A percentile compares a stretch with the other conserved stretches of the same genome.
phyloP scores from a whole-genome alignment of 495 filamentous ascomycete genomes.

The Aspergillus indologenus region DNA sequence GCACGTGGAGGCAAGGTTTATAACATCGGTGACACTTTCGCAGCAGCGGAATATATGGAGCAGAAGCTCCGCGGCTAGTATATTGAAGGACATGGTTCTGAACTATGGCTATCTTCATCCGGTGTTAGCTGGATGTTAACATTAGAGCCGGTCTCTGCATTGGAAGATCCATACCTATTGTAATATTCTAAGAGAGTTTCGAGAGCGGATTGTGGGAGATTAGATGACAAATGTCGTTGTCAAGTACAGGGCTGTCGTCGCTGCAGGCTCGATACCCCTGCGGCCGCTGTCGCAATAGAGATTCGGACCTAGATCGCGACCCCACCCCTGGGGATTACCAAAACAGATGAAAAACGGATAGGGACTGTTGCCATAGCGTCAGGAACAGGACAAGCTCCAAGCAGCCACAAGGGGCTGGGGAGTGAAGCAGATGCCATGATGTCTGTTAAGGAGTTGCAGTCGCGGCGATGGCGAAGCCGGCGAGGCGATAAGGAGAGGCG shows the following conservation, averaged over 20 bases:
- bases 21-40: conserved; percentile 48
- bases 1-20: conserved; percentile 53
- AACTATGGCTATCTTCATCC: not conserved
- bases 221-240: conserved; percentile 7
- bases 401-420: conserved; percentile 31
- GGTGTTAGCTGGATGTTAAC: no score
- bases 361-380: conserved; percentile 17
- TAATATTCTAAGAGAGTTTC: not conserved
- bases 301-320: conserved; percentile 49
- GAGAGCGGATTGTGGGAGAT: not conserved
- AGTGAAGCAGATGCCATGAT: conserved; percentile 31
- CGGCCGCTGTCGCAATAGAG: conserved; percentile 24
- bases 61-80: conserved; percentile 60
- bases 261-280: conserved; percentile 29
- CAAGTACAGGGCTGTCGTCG: conserved; percentile 22
- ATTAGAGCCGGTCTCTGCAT: no score
- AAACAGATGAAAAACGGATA: conserved; percentile 34
- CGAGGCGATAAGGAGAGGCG: not conserved
- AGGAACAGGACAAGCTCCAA: conserved; percentile 17
- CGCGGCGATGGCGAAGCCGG: conserved; percentile 2
- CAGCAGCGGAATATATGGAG: conserved; percentile 58
- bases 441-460: conserved; percentile 15
- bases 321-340: conserved; percentile 75
- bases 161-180: not conserved
- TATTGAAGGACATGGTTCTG: conserved; percentile 44